Evolutionary conservation across 768 basidiomycete genomes (phyloP).

Genomic region (Rhodotorula kratochvilovae): DNA sequence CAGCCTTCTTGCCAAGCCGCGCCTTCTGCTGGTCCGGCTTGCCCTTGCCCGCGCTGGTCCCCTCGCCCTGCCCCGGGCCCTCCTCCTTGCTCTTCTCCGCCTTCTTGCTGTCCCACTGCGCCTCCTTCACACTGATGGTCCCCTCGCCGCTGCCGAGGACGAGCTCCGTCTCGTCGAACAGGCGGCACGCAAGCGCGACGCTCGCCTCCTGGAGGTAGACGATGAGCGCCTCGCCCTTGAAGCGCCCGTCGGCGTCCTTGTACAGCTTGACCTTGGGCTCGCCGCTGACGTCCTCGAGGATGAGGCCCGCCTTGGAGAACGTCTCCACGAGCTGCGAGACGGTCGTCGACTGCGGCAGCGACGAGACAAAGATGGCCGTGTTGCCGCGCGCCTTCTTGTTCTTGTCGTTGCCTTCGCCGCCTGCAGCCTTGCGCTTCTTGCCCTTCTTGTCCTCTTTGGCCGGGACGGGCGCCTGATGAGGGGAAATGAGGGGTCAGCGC

Average conservation of each 20-base stretch:
- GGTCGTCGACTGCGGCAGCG: constrained; percentile 70
- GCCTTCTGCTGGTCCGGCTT: constrained; percentile 68
- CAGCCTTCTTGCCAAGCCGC: constrained; percentile 66
- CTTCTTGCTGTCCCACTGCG: constrained; percentile 71
- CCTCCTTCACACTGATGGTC: constrained; percentile 67
- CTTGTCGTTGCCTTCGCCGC: constrained; percentile 65
- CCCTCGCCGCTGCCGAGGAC: constrained; percentile 71
- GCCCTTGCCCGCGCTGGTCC: constrained; percentile 46
- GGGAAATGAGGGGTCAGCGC: not conserved
- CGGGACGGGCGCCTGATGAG: constrained; percentile 41
- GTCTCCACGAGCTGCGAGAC: constrained; percentile 67
- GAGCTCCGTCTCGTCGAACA: constrained; percentile 89
- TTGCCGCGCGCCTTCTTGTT: constrained; percentile 42
- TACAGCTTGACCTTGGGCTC: constrained; percentile 95
- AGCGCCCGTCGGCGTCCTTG: constrained; percentile 70
- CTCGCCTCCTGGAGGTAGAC: constrained; percentile 97
- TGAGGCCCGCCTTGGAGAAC: constrained; percentile 86
- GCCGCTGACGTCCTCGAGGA: constrained; percentile 78
- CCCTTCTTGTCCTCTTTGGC: constrained; percentile 60
- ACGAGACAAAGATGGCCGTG: constrained; percentile 71
- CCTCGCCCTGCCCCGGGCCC: constrained; percentile 15
- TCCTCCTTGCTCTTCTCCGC: constrained; percentile 43
- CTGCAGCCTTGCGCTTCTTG: constrained; percentile 54
- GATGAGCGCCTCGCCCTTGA: constrained; percentile 90
- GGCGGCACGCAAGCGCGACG: constrained; percentile 73